phyloP scores from a whole-genome alignment of 2,329 filamentous ascomycete species.

The Cryphonectria nitschkei region DNA sequence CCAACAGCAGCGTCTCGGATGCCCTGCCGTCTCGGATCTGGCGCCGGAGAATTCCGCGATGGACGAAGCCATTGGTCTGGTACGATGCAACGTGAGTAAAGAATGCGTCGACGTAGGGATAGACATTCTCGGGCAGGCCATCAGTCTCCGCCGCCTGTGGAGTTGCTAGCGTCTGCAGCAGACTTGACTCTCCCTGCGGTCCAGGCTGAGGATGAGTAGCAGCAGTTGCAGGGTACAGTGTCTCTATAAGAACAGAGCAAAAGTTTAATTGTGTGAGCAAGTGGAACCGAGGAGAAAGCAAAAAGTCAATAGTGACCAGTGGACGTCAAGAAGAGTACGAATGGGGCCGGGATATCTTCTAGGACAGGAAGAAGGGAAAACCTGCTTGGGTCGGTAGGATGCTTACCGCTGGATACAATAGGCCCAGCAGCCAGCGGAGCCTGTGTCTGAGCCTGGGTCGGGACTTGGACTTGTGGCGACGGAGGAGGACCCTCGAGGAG shows the following conservation, averaged over 20 bases:
- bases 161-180: neutral
- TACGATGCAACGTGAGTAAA: slow-evolving; percentile 5
- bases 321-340: too few relatives aligned
- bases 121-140: slow-evolving; percentile 1
- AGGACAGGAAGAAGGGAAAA: neutral
- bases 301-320: too few relatives aligned
- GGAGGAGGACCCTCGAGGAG: neutral
- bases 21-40: slow-evolving; percentile 5
- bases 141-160: slow-evolving; percentile 1
- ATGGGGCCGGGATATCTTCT: neutral
- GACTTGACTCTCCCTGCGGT: neutral
- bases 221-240: neutral
- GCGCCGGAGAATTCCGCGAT: slow-evolving; percentile 1
- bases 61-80: neutral
- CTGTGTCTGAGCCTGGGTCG: neutral
- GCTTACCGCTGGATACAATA: neutral
- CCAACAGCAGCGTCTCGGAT: neutral
- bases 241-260: neutral
- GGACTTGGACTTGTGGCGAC: neutral
- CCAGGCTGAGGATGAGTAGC: neutral
- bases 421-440: neutral
- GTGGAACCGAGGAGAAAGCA: too few relatives aligned
- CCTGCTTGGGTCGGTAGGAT: neutral
- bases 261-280: too few relatives aligned
- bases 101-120: neutral